Conservation (phyloP, 768 basidiomycete species). For the Suillus bovinus region DNA sequence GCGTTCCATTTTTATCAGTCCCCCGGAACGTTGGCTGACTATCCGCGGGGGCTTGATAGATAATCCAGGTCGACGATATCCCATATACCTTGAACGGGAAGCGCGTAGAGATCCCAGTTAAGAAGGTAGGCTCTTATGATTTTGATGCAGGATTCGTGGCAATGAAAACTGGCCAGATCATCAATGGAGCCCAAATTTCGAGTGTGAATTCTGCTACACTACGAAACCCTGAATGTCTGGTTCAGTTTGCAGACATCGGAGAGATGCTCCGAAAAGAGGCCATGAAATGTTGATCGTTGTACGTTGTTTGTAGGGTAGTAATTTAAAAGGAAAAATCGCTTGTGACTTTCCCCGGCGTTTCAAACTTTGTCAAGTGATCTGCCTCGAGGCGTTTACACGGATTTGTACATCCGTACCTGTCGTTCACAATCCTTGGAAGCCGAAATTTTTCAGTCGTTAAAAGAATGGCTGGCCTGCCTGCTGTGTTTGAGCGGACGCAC, state of each 20-base stretch:
- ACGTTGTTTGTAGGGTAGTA: background rate
- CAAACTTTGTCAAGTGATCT: constrained; percentile 5
- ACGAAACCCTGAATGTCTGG: constrained; percentile 71
- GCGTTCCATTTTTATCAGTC: constrained; percentile 24
- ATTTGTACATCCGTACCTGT: background rate
- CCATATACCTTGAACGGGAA: constrained; percentile 84
- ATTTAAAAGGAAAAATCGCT: background rate
- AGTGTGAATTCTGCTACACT: constrained; percentile 73
- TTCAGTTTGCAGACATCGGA: constrained; percentile 59
- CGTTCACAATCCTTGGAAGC: constrained; percentile 17
- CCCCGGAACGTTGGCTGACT: constrained; percentile 23
- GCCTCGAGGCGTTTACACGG: constrained; percentile 28
- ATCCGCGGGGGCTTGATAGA: constrained; percentile 38
- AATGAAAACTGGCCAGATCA: constrained; percentile 47
- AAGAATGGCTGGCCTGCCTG: constrained; percentile 22
- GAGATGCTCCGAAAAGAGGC: constrained; percentile 46
- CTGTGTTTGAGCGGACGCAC: constrained; percentile 27
- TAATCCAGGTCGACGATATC: constrained; percentile 68
- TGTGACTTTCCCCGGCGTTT: background rate
- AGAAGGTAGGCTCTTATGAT: constrained; percentile 46
- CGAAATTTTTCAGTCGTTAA: constrained; percentile 18
- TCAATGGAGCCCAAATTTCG: constrained; percentile 72
- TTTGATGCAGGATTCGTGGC: constrained; percentile 15
- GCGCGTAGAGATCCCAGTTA: constrained; percentile 76
- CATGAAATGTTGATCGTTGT: constrained; percentile 6